These are phyloP conservation scores for Jamesozyma lodderae DNA, from an alignment of 805 yeast genomes.

Conservation along the genomic window DNA sequence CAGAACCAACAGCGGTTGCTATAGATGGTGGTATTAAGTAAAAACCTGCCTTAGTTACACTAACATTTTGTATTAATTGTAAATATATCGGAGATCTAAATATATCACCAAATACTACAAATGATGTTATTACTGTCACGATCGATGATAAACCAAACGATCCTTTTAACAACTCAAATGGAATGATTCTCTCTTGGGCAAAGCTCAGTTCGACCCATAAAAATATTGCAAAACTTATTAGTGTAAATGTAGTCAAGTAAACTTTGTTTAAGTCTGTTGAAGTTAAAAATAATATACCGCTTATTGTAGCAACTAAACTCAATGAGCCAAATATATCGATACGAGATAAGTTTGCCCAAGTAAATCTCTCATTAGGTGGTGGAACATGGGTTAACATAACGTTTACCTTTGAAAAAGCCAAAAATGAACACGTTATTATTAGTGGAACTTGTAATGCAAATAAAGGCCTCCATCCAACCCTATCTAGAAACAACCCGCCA, in stretches of 20 bases:
- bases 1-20: constrained; percentile 44
- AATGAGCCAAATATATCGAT: constrained; percentile 64
- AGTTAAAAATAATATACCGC: constrained; percentile 38
- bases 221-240: constrained; percentile 28
- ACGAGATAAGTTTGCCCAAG: constrained; percentile 41
- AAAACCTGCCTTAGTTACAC: constrained; percentile 47
- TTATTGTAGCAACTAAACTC: constrained; percentile 46
- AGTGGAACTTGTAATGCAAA: constrained; percentile 45
- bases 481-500: constrained; percentile 52
- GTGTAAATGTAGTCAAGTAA: constrained; percentile 26
- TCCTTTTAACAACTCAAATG: constrained; percentile 43
- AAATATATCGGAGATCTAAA: constrained; percentile 54
- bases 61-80: constrained; percentile 42
- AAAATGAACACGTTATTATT: constrained; percentile 31
- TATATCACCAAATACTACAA: constrained; percentile 38
- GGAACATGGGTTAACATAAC: constrained; percentile 41
- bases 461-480: constrained; percentile 57
- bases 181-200: constrained; percentile 49
- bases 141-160: constrained; percentile 46
- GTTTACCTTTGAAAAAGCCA: constrained; percentile 31
- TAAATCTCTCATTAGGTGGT: constrained; percentile 38
- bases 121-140: constrained; percentile 39
- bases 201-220: constrained; percentile 29
- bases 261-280: constrained; percentile 40
- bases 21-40: constrained; percentile 49